These are phyloP conservation scores for Hyphodiscus hymeniophilus DNA, from an alignment of 495 filamentous ascomycete species.

Conservation along the genomic window DNA sequence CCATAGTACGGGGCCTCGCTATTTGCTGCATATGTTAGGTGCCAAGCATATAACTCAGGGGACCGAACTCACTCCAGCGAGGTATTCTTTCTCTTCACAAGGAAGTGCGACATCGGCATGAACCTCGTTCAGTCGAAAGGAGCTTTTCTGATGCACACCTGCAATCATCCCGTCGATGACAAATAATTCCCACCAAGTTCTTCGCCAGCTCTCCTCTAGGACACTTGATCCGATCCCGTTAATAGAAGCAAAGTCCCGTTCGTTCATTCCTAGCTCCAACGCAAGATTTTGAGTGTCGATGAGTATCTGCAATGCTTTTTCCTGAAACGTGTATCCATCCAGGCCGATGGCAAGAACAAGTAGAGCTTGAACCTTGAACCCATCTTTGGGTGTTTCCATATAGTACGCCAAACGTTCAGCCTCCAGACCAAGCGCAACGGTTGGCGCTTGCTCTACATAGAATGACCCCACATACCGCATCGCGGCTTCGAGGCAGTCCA, in stretches of 20 bases:
- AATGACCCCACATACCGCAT: conserved; percentile 65
- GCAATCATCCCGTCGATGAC: conserved; percentile 65
- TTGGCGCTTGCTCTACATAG: conserved; percentile 43
- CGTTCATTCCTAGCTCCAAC: conserved; percentile 68
- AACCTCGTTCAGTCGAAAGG: conserved; percentile 49
- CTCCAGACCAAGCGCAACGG: conserved; percentile 45
- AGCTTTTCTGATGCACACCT: conserved; percentile 46
- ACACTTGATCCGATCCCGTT: conserved; percentile 39
- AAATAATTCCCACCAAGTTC: conserved; percentile 91
- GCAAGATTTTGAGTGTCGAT: conserved; percentile 59
- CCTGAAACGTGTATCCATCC: conserved; percentile 64
- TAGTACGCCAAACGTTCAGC: conserved; percentile 46
- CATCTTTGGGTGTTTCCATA: conserved; percentile 44
- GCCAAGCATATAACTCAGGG: neutral
- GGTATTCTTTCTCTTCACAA: conserved; percentile 68
- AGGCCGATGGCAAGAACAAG: conserved; percentile 69
- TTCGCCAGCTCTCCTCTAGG: conserved; percentile 64
- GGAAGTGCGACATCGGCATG: conserved; percentile 56
- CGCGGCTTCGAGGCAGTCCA: conserved; percentile 44
- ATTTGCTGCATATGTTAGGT: conserved; percentile 41
- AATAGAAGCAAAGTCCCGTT: conserved; percentile 37
- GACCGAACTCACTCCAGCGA: conserved; percentile 44
- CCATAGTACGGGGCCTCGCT: conserved; percentile 49
- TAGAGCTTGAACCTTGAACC: conserved; percentile 68
- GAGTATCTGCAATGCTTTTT: conserved; percentile 57